Evolutionary conservation across 345 rosid genomes (phyloP).

Genomic region (Eucalyptus pauciflora): DNA sequence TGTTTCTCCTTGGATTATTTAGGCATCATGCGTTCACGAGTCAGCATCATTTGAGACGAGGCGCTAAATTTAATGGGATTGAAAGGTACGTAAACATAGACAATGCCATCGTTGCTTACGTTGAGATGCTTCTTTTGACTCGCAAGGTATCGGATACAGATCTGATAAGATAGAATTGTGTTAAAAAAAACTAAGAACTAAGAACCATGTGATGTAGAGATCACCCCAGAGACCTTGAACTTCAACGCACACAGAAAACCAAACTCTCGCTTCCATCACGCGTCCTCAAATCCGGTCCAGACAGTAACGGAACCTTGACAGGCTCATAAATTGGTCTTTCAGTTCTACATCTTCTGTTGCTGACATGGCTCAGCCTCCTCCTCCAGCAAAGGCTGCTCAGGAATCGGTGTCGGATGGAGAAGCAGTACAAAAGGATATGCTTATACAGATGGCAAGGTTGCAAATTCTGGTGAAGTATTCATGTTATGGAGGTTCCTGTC

Average conservation of each 20-base stretch:
- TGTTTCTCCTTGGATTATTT: not conserved
- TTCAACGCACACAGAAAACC: rapidly evolving
- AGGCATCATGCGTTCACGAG: not conserved
- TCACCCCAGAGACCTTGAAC: not conserved
- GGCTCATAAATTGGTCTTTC: not conserved
- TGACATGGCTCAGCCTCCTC: not conserved
- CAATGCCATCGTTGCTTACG: not conserved
- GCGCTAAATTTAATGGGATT: not conserved
- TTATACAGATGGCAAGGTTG: not conserved
- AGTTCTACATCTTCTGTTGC: too few species aligned
- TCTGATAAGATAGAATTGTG: not conserved
- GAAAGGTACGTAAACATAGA: not conserved
- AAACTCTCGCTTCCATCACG: not conserved
- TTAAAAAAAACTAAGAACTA: not conserved
- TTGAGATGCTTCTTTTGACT: not conserved
- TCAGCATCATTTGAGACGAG: not conserved
- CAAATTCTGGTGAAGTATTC: not conserved
- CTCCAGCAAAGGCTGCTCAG: not conserved
- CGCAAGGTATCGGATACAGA: not conserved
- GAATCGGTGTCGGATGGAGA: not conserved
- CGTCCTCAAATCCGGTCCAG: not conserved
- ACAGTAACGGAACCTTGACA: not conserved
- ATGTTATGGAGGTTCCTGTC: not conserved
- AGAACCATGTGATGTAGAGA: not conserved
- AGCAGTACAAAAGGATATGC: not conserved